These are phyloP conservation scores for Cinnamomum micranthum DNA, from an alignment of 164 flowering plant genomes.

Conservation along the genomic window DNA sequence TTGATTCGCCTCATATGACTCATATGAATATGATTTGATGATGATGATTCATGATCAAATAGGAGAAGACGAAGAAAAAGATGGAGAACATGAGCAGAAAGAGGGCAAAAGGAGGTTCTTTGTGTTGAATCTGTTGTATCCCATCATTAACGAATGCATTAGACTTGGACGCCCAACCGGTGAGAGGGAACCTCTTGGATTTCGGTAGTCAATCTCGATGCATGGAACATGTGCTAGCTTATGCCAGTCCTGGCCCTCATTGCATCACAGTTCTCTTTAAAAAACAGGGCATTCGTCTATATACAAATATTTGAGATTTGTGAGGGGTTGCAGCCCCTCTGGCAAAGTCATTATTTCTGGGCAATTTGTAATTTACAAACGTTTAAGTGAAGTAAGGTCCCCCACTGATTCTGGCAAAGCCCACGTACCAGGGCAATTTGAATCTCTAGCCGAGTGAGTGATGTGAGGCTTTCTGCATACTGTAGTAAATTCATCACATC, in stretches of 20 bases:
- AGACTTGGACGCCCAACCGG: no score
- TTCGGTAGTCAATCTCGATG: neutral
- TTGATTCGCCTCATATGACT: no score
- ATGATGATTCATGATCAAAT: no score
- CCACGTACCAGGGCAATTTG: neutral
- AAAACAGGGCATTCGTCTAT: slow-evolving; percentile 1
- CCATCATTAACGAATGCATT: no score
- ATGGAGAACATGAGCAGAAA: no score
- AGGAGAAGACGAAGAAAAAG: no score
- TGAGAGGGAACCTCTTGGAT: no score
- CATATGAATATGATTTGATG: no score
- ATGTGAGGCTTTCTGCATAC: neutral
- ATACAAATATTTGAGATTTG: neutral
- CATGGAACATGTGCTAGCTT: slow-evolving; percentile 15
- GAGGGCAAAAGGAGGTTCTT: no score
- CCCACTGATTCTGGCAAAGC: slow-evolving; percentile 23
- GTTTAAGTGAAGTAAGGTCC: slow-evolving; percentile 11
- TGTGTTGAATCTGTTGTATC: no score
- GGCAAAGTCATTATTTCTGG: slow-evolving; percentile 13
- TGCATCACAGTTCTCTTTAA: neutral
- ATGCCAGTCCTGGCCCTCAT: slow-evolving; percentile 11
- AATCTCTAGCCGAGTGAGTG: slow-evolving; percentile 3
- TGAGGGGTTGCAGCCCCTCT: neutral
- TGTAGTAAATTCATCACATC: neutral
- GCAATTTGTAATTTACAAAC: slow-evolving; percentile 14